A percentile compares a stretch with the other conserved stretches of the same genome.
phyloP scores from a whole-genome alignment of 345 rosid species.

The Euphorbia lathyris region DNA sequence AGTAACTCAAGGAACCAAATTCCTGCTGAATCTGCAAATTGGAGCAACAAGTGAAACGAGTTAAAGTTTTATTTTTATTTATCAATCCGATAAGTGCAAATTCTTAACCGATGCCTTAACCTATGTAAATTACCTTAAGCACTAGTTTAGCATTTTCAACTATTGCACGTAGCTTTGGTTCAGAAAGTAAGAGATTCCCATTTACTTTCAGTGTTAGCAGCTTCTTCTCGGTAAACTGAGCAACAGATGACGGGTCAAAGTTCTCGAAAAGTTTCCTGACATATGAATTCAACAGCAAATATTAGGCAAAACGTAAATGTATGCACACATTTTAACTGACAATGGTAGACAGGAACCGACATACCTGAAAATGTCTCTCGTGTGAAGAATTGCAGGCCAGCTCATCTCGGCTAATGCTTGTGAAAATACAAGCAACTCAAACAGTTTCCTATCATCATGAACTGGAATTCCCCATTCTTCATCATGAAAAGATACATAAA shows the following conservation, averaged over 20 bases:
- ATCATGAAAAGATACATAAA: constrained; percentile 69
- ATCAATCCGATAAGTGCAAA: neutral
- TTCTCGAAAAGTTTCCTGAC: constrained; percentile 71
- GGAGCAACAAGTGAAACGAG: neutral
- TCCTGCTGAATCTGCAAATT: constrained; percentile 67
- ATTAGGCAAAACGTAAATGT: constrained; percentile 7
- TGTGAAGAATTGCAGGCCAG: constrained; percentile 75
- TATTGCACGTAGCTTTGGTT: constrained; percentile 82
- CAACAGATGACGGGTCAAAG: constrained; percentile 58
- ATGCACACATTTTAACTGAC: neutral
- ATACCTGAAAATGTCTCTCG: constrained; percentile 69
- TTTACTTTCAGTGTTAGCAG: constrained; percentile 60
- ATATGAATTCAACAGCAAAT: constrained; percentile 18
- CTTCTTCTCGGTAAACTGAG: constrained; percentile 70
- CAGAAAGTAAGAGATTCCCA: constrained; percentile 61
- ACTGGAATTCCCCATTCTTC: constrained; percentile 85
- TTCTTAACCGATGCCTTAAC: constrained; percentile 2
- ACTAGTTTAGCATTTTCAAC: constrained; percentile 67
- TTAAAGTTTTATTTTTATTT: neutral
- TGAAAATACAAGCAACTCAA: constrained; percentile 85
- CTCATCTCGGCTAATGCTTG: constrained; percentile 91
- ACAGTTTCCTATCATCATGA: constrained; percentile 68
- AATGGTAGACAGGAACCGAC: constrained; percentile 2
- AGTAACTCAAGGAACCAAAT: constrained; percentile 78
- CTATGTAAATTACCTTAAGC: constrained; percentile 53